These are phyloP conservation scores for Saitozyma sp. DNA, from an alignment of 768 basidiomycete species.

Conservation along the genomic window DNA sequence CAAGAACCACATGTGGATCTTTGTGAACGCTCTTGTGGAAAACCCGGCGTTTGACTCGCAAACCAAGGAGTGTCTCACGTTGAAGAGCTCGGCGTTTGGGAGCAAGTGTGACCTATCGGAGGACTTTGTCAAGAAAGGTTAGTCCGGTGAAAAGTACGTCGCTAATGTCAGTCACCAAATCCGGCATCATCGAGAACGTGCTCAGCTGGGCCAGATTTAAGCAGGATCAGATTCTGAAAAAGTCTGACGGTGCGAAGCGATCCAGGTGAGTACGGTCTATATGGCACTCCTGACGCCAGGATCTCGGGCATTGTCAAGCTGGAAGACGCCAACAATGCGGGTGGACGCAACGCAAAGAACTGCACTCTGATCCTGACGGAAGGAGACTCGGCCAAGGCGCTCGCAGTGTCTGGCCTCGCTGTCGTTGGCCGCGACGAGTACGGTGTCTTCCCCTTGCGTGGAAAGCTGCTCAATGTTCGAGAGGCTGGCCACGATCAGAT, in stretches of 20 bases:
- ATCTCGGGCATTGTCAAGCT: slow-evolving; percentile 89
- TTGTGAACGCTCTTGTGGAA: slow-evolving; percentile 91
- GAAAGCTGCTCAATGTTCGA: slow-evolving; percentile 94
- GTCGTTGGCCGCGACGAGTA: slow-evolving; percentile 96
- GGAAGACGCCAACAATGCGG: slow-evolving; percentile 96
- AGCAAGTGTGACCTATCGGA: slow-evolving; percentile 80
- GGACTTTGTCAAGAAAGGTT: slow-evolving; percentile 95
- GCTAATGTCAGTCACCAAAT: slow-evolving; percentile 69
- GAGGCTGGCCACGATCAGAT: slow-evolving; percentile 95
- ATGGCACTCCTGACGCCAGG: slow-evolving; percentile 55
- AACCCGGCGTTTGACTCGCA: slow-evolving; percentile 99
- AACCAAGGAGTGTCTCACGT: slow-evolving; percentile 91
- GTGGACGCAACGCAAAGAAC: slow-evolving; percentile 71
- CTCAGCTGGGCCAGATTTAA: slow-evolving; percentile 96
- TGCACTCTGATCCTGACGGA: slow-evolving; percentile 97
- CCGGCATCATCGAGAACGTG: slow-evolving; percentile 85
- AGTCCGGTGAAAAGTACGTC: slow-evolving; percentile 16
- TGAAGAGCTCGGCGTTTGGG: slow-evolving; percentile 78
- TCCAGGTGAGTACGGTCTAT: slow-evolving; percentile 62
- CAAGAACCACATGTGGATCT: slow-evolving; percentile 98
- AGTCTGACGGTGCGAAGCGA: slow-evolving; percentile 88
- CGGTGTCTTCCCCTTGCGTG: slow-evolving; percentile 95
- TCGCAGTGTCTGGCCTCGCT: slow-evolving; percentile 89
- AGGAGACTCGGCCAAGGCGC: slow-evolving; percentile 97
- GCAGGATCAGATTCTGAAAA: slow-evolving; percentile 93